These are phyloP conservation scores for Aspergillus sp. DNA, from an alignment of 2,329 filamentous ascomycete species.

Conservation along the genomic window DNA sequence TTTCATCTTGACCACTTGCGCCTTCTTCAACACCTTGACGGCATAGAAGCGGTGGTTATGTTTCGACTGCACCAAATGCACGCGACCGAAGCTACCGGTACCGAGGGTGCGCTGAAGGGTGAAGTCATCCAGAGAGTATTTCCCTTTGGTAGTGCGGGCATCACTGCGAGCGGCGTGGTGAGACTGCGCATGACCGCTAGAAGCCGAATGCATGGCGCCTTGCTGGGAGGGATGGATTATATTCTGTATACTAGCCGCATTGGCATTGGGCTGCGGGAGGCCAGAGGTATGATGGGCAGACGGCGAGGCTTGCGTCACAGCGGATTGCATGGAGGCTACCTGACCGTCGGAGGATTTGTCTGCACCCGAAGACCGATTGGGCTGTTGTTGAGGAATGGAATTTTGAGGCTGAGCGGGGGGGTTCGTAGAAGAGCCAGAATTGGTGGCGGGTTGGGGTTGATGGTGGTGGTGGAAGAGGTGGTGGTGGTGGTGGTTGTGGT, in stretches of 20 bases:
- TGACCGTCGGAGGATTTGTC: constrained; percentile 25
- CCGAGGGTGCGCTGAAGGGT: constrained; percentile 86
- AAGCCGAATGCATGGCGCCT: constrained; percentile 31
- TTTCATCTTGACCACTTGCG: constrained; percentile 99
- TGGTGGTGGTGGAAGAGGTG: constrained; percentile 29
- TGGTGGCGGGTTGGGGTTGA: constrained; percentile 28
- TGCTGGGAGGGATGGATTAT: constrained; percentile 70
- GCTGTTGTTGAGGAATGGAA: background rate
- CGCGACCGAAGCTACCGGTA: constrained; percentile 93
- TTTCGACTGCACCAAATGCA: constrained; percentile 95
- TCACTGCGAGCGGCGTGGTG: constrained; percentile 21
- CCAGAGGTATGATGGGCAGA: constrained; percentile 30
- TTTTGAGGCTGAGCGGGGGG: background rate
- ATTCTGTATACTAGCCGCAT: constrained; percentile 79
- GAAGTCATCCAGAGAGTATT: constrained; percentile 93
- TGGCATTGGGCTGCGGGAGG: constrained; percentile 45
- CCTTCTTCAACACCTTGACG: constrained; percentile 97
- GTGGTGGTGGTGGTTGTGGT: constrained; percentile 35
- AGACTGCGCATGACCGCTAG: constrained; percentile 23
- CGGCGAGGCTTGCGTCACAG: constrained; percentile 37
- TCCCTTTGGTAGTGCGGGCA: constrained; percentile 81
- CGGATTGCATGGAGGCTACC: constrained; percentile 41
- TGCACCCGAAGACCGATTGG: constrained; percentile 22
- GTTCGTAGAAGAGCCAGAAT: constrained; percentile 1
- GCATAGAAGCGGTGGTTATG: constrained; percentile 99